Conservation (phyloP, 2,329 filamentous ascomycete genomes). For the Emergomyces pasteurianus region DNA sequence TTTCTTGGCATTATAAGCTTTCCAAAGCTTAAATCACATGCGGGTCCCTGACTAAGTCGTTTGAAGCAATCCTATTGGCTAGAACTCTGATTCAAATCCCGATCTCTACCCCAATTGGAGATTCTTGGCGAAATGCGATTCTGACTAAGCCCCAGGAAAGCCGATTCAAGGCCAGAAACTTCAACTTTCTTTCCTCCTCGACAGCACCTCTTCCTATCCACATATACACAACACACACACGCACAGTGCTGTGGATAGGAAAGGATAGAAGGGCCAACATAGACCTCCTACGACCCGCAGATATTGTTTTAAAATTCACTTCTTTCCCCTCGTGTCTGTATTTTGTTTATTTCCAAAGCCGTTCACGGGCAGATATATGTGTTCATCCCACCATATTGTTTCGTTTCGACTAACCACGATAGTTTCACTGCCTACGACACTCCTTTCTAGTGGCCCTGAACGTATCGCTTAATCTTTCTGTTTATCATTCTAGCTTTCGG, state of each 20-base stretch:
- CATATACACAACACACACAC: neutral
- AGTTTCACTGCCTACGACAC: neutral
- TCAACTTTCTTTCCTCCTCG: neutral
- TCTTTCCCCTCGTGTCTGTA: neutral
- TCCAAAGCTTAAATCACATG: neutral
- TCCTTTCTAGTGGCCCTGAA: neutral
- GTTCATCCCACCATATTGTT: neutral
- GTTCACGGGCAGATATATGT: neutral
- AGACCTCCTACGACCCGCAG: neutral
- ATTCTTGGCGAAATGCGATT: neutral
- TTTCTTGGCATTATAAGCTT: slow-evolving; percentile 1
- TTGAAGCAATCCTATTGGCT: neutral
- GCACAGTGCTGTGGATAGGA: neutral
- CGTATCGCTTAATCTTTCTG: neutral
- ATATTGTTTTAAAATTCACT: neutral
- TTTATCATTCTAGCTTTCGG: neutral
- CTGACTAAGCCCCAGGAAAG: neutral
- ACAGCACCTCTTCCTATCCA: neutral
- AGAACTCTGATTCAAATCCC: neutral
- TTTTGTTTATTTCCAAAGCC: neutral
- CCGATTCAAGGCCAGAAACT: neutral
- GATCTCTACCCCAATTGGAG: neutral
- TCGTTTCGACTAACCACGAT: neutral
- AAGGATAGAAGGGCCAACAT: neutral
- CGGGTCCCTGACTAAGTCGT: neutral